These are phyloP conservation scores for Sporothrix dimorphospora DNA, from an alignment of 2,329 filamentous ascomycete genomes.

Conservation along the genomic window DNA sequence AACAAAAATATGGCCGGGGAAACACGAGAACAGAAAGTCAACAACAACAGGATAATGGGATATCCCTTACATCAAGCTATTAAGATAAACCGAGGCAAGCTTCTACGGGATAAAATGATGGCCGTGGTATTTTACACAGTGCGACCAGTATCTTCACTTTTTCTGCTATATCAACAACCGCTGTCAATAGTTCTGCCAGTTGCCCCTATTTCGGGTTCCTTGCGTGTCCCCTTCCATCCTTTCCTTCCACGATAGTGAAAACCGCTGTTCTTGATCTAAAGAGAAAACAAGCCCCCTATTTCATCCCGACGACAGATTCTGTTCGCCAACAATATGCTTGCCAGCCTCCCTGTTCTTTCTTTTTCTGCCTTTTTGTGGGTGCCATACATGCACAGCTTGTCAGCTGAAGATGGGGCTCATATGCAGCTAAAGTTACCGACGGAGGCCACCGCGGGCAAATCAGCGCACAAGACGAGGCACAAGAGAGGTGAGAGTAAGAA, in stretches of 20 bases:
- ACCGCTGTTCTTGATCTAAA: background rate
- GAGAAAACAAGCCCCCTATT: background rate
- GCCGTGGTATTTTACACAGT: background rate
- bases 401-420: conserved; percentile 3
- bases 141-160: background rate
- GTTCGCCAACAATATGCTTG: background rate
- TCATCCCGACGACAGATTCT: background rate
- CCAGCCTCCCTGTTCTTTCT: background rate
- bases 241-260: background rate
- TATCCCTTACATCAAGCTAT: conserved; percentile 3
- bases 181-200: background rate
- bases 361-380: background rate
- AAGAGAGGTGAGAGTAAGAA: background rate
- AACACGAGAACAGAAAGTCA: background rate
- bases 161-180: conserved; percentile 12
- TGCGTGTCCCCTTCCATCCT: background rate
- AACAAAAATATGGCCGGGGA: background rate
- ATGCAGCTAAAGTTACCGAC: background rate
- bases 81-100: background rate
- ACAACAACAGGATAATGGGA: background rate
- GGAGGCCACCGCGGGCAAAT: background rate
- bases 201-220: conserved; percentile 3
- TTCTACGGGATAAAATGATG: conserved; percentile 1
- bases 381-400: conserved; percentile 12
- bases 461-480: background rate